phyloP scores from a whole-genome alignment of 78 protist species.

The Andalucia godoyi region DNA sequence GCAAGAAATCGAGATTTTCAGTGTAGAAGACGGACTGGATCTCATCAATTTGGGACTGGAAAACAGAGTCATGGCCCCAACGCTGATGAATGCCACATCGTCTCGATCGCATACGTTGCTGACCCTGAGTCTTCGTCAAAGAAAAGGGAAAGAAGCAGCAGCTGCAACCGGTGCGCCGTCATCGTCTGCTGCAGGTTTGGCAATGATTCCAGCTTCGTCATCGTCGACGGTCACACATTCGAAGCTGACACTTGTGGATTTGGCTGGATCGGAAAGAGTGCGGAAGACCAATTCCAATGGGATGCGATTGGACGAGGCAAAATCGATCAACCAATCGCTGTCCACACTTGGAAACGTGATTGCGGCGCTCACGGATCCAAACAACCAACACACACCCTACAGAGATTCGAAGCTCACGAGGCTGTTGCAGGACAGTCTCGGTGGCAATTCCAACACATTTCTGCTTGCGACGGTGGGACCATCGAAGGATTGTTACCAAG shows the following conservation, averaged over 20 bases:
- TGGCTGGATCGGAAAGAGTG: conserved; percentile 39
- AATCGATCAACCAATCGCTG: conserved; percentile 26
- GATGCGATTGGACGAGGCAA: conserved; percentile 17
- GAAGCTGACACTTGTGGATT: no score
- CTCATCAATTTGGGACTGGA: no score
- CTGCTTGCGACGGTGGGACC: conserved; percentile 56
- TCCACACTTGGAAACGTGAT: conserved; percentile 24
- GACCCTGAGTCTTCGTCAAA: not conserved
- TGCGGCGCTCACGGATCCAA: not conserved
- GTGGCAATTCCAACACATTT: conserved; percentile 26
- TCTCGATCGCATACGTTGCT: conserved; percentile 19
- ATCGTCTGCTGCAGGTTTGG: no score
- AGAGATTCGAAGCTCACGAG: conserved; percentile 65
- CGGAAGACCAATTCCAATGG: conserved; percentile 6
- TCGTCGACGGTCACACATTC: no score
- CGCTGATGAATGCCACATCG: conserved; percentile 15
- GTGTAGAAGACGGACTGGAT: no score
- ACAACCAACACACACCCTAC: conserved; percentile 40
- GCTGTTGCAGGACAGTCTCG: conserved; percentile 48
- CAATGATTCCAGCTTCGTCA: no score
- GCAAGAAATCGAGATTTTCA: no score
- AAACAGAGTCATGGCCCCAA: not conserved
- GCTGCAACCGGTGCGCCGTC: no score
- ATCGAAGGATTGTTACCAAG: conserved; percentile 21
- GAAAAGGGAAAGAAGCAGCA: no score